Conservation (phyloP, 495 filamentous ascomycete genomes). For the Hypoxylon fuscum region DNA sequence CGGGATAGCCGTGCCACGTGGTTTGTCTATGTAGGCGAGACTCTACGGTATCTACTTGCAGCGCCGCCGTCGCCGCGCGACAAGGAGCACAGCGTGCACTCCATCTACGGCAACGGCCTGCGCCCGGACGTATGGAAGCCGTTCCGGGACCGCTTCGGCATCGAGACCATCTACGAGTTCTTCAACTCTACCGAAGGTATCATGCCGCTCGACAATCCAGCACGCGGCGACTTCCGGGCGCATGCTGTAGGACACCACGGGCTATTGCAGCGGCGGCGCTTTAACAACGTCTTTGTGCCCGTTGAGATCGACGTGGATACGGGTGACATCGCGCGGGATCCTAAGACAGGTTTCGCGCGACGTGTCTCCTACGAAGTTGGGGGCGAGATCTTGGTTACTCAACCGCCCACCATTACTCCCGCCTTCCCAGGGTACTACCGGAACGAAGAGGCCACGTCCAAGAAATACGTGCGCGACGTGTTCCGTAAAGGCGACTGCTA, state of each 20-base stretch:
- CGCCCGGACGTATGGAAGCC: conserved; percentile 78
- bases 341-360: conserved; percentile 71
- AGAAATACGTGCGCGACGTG: conserved; percentile 75
- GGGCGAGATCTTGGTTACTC: conserved; percentile 78
- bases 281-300: conserved; percentile 66
- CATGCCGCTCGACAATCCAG: conserved; percentile 66
- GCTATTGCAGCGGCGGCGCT: conserved; percentile 58
- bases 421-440: conserved; percentile 76
- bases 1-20: conserved; percentile 72
- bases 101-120: conserved; percentile 81
- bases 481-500: conserved; percentile 79
- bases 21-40: conserved; percentile 88
- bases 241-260: conserved; percentile 79
- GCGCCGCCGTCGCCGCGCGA: conserved; percentile 71
- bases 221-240: conserved; percentile 66
- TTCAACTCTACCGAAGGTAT: conserved; percentile 74
- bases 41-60: conserved; percentile 77
- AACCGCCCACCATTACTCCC: conserved; percentile 55
- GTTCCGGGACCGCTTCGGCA: conserved; percentile 71
- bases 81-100: conserved; percentile 68
- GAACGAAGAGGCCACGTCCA: conserved; percentile 70
- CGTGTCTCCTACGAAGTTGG: conserved; percentile 71
- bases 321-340: conserved; percentile 69
- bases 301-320: conserved; percentile 75
- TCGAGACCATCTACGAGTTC: conserved; percentile 68